Conservation (phyloP, 768 basidiomycete genomes). For the Hygrocybe punicea region DNA sequence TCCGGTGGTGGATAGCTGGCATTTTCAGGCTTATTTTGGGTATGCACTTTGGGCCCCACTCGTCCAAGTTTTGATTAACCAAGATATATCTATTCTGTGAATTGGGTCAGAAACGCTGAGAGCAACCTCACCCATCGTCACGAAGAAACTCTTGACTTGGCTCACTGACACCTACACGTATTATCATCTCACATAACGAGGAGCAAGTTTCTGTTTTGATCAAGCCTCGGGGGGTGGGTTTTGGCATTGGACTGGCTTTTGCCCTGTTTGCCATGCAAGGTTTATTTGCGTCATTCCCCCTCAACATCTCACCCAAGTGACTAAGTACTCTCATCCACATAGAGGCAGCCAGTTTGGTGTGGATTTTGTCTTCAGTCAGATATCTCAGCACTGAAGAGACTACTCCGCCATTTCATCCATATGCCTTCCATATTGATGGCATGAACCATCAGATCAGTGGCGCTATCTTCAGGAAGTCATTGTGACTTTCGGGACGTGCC, state of each 20-base stretch:
- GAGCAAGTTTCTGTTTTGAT: conserved; percentile 20
- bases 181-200: conserved; percentile 30
- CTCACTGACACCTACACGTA: conserved; percentile 43
- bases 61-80: not conserved
- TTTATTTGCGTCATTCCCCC: conserved; percentile 16
- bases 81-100: conserved; percentile 4
- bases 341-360: conserved; percentile 37
- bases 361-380: not conserved
- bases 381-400: not conserved
- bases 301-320: not conserved
- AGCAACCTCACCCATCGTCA: conserved; percentile 47
- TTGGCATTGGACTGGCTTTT: conserved; percentile 51
- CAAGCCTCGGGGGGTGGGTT: conserved; percentile 45
- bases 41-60: conserved; percentile 16
- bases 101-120: conserved; percentile 39
- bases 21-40: conserved; percentile 46
- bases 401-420: too few species aligned
- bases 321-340: not conserved
- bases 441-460: conserved; percentile 20
- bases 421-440: too few species aligned
- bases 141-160: conserved; percentile 47
- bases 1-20: conserved; percentile 47
- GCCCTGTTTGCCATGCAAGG: conserved; percentile 54
- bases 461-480: conserved; percentile 48
- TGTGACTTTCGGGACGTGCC: conserved; percentile 49